Percentiles rank a stretch among this genome's conserved stretches.
Conservation (phyloP, 2,329 filamentous ascomycete genomes). For the Penicillium sp. region DNA sequence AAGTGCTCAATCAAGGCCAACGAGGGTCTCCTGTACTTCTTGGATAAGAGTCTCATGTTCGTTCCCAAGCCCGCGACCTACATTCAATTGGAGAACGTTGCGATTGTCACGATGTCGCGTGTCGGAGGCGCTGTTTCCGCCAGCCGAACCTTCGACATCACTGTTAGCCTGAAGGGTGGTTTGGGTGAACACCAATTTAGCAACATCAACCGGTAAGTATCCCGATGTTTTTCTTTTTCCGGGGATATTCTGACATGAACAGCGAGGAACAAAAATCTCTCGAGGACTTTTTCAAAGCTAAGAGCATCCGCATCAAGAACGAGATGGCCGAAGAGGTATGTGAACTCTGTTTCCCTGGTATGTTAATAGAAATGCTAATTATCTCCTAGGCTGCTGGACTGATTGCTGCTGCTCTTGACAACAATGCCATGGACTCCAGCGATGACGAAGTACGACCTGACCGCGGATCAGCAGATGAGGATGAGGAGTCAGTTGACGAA, state of each 20-base stretch:
- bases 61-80: slow-evolving; percentile 98
- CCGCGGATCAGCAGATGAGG: slow-evolving; percentile 90
- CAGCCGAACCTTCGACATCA: slow-evolving; percentile 95
- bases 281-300: slow-evolving; percentile 97
- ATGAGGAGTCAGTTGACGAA: slow-evolving; percentile 91
- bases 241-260: slow-evolving; percentile 20
- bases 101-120: slow-evolving; percentile 89
- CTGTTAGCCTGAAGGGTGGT: slow-evolving; percentile 84
- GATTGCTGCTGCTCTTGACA: slow-evolving; percentile 76
- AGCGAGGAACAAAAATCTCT: slow-evolving; percentile 90
- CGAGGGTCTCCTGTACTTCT: slow-evolving; percentile 92
- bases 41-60: slow-evolving; percentile 99
- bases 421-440: slow-evolving; percentile 78
- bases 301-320: slow-evolving; percentile 94
- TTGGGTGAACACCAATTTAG: slow-evolving; percentile 90
- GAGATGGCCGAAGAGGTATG: slow-evolving; percentile 95
- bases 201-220: slow-evolving; percentile 81
- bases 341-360: slow-evolving; percentile 9
- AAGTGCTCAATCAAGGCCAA: slow-evolving; percentile 99
- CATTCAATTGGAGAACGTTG: slow-evolving; percentile 89
- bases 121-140: slow-evolving; percentile 92
- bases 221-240: background rate
- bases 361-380: slow-evolving; percentile 21
- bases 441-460: slow-evolving; percentile 73
- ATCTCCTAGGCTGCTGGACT: slow-evolving; percentile 51